phyloP scores from a whole-genome alignment of 2,329 filamentous ascomycete species.

The Dothideomycetes sp. region DNA sequence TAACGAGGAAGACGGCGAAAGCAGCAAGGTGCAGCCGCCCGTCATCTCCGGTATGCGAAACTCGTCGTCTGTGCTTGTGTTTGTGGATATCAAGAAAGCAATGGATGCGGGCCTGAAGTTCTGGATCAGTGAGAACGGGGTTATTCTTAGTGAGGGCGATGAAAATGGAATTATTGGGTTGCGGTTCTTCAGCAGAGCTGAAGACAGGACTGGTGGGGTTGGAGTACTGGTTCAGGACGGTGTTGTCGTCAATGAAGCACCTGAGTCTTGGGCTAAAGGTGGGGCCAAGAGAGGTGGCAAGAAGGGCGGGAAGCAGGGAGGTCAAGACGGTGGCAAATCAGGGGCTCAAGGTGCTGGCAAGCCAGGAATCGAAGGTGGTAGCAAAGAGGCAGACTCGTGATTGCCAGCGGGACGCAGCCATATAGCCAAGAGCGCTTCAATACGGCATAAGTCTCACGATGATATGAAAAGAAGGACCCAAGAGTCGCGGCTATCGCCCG shows the following conservation, averaged over 20 bases:
- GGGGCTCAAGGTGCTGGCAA: too few relatives aligned
- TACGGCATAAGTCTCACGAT: too few relatives aligned
- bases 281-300: conserved; percentile 25
- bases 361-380: too few relatives aligned
- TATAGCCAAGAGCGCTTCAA: too few relatives aligned
- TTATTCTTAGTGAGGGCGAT: conserved; percentile 36
- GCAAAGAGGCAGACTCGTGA: too few relatives aligned
- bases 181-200: conserved; percentile 62
- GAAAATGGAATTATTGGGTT: conserved; percentile 52
- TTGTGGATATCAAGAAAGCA: conserved; percentile 67
- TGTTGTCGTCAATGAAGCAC: conserved; percentile 54
- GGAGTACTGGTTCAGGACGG: conserved; percentile 64
- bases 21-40: too few relatives aligned
- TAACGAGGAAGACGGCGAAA: conserved; percentile 12
- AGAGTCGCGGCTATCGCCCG: too few relatives aligned
- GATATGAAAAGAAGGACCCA: too few relatives aligned
- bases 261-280: conserved; percentile 38
- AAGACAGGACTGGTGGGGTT: conserved; percentile 47
- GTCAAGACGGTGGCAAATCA: conserved; percentile 5
- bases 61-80: conserved; percentile 55
- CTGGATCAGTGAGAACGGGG: conserved; percentile 41
- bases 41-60: conserved; percentile 42
- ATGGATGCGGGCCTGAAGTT: conserved; percentile 60
- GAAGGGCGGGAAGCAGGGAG: conserved; percentile 22
- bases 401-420: too few relatives aligned